Evolutionary conservation across 352 stramenopile species (phyloP).

Genomic region (Pythium sukuiense): DNA sequence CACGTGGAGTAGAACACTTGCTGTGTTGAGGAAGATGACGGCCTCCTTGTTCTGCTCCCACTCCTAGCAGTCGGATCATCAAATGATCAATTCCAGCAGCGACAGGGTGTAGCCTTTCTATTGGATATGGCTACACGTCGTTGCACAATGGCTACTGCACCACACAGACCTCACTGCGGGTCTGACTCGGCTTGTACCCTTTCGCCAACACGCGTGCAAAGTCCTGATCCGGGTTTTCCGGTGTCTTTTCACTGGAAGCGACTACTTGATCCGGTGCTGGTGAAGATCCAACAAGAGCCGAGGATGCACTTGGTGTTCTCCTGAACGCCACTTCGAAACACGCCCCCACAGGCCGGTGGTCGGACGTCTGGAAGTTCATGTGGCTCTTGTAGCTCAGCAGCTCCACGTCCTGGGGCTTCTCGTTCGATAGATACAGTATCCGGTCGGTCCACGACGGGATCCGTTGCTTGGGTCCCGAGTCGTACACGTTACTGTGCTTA

Average conservation of each 20-base stretch:
- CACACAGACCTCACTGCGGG: slow-evolving; percentile 44
- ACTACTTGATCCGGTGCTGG: not conserved
- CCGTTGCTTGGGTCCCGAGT: slow-evolving; percentile 93
- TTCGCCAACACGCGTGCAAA: slow-evolving; percentile 34
- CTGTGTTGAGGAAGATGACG: no score
- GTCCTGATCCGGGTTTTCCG: slow-evolving; percentile 7
- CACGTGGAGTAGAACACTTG: no score
- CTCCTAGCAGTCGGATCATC: no score
- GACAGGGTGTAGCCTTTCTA: slow-evolving; percentile 14
- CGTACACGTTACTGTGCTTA: slow-evolving; percentile 89
- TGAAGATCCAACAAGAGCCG: not conserved
- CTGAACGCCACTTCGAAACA: slow-evolving; percentile 48
- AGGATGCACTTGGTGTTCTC: not conserved
- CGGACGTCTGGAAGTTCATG: slow-evolving; percentile 65
- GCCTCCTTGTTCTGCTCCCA: no score
- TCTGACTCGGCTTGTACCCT: slow-evolving; percentile 32
- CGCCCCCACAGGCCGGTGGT: slow-evolving; percentile 70
- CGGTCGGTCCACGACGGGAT: slow-evolving; percentile 97
- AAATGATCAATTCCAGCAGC: no score
- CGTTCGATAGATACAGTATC: slow-evolving; percentile 82
- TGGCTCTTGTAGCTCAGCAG: slow-evolving; percentile 68
- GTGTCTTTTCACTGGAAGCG: not conserved
- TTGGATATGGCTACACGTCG: not conserved
- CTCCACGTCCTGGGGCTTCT: slow-evolving; percentile 47
- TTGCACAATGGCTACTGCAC: slow-evolving; percentile 25